A percentile compares a stretch with the other conserved stretches of the same genome.
These are phyloP conservation scores for Penicillium sp. DNA, from an alignment of 2,329 filamentous ascomycete species.

Conservation along the genomic window DNA sequence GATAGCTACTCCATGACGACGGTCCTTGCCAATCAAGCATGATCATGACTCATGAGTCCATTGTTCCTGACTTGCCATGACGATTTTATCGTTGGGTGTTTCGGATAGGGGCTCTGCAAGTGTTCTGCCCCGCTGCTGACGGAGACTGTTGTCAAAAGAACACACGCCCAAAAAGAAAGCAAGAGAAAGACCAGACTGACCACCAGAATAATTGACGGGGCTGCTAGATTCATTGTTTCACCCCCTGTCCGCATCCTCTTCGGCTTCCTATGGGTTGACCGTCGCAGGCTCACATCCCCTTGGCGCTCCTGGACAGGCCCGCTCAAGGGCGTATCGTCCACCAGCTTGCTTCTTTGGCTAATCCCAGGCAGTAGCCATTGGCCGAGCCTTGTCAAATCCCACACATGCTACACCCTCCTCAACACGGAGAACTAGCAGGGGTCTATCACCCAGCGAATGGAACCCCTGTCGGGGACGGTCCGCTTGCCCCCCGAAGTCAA, in stretches of 20 bases:
- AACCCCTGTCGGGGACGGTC: slow-evolving; percentile 13
- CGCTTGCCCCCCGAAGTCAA: slow-evolving; percentile 15
- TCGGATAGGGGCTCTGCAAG: background rate
- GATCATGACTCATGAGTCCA: background rate
- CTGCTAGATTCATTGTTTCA: slow-evolving; percentile 19
- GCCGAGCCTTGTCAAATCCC: slow-evolving; percentile 14
- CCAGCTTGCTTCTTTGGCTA: slow-evolving; percentile 20
- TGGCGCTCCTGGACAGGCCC: slow-evolving; percentile 21
- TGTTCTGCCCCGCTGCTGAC: slow-evolving; percentile 3
- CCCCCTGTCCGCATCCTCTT: slow-evolving; percentile 14
- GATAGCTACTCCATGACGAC: background rate
- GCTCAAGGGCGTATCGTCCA: slow-evolving; percentile 16
- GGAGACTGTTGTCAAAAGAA: slow-evolving; percentile 11
- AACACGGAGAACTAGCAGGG: slow-evolving; percentile 19
- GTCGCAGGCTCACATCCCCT: slow-evolving; percentile 14
- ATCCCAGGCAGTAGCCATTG: slow-evolving; percentile 18
- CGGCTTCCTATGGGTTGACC: slow-evolving; percentile 20
- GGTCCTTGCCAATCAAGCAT: background rate
- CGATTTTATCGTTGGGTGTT: background rate
- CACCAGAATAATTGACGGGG: background rate
- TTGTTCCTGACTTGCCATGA: background rate
- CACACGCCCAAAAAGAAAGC: background rate
- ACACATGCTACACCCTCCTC: slow-evolving; percentile 5
- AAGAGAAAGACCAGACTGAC: slow-evolving; percentile 5
- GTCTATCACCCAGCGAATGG: slow-evolving; percentile 21